Percentiles rank a stretch among this genome's conserved stretches.
phyloP scores from a whole-genome alignment of 257 asterid genomes.

The Perilla frutescens region DNA sequence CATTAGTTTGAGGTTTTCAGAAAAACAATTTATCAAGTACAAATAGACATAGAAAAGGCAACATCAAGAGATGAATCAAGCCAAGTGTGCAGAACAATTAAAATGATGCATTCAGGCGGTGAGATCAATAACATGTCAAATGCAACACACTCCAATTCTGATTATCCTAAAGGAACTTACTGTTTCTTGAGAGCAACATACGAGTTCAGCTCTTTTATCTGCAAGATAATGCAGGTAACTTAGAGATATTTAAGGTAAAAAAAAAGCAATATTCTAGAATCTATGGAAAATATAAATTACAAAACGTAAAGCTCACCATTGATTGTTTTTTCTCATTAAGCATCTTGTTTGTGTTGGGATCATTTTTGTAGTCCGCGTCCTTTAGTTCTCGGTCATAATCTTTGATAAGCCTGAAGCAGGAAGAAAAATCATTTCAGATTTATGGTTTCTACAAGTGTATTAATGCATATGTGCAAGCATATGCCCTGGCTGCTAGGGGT shows the following conservation, averaged over 20 bases:
- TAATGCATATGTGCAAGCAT: no score
- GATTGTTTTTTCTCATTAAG: constrained; percentile 89
- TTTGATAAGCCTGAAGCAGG: constrained; percentile 75
- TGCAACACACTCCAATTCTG: constrained; percentile 5
- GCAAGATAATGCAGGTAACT: constrained; percentile 47
- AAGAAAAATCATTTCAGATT: constrained; percentile 30
- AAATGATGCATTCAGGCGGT: neutral
- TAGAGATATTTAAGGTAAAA: constrained; percentile 21
- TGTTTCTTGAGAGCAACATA: constrained; percentile 95
- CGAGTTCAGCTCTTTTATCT: constrained; percentile 96
- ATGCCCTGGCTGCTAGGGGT: neutral
- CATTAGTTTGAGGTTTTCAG: constrained; percentile 21
- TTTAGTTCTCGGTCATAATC: constrained; percentile 85
- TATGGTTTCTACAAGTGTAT: constrained; percentile 15
- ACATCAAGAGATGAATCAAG: neutral
- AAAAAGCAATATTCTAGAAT: neutral
- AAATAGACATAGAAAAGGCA: neutral
- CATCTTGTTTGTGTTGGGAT: constrained; percentile 71
- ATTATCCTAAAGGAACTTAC: constrained; percentile 55
- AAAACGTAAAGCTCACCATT: constrained; percentile 56
- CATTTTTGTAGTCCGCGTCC: constrained; percentile 74
- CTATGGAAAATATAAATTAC: constrained; percentile 3
- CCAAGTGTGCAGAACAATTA: constrained; percentile 13
- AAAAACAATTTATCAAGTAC: constrained; percentile 6
- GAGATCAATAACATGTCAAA: neutral